A percentile compares a stretch with the other conserved stretches of the same genome.
phyloP scores from a whole-genome alignment of 768 basidiomycete species.

The Phanerodontia chrysosporium region DNA sequence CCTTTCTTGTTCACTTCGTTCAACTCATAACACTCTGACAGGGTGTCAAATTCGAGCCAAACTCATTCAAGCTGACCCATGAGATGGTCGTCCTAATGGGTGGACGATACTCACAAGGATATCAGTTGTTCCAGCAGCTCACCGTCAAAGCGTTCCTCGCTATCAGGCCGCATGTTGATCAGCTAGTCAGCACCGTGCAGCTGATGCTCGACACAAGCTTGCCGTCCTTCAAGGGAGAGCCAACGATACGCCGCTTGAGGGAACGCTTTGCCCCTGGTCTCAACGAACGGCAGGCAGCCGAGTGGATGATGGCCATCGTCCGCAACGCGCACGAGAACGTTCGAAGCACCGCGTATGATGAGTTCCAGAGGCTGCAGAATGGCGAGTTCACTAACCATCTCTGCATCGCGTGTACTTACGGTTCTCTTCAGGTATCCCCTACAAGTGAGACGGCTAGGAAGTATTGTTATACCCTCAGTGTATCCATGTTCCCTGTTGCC shows the following conservation, averaged over 20 bases:
- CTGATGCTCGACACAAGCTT: slow-evolving; percentile 94
- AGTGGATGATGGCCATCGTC: slow-evolving; percentile 86
- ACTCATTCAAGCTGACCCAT: slow-evolving; percentile 96
- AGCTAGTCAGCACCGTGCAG: slow-evolving; percentile 81
- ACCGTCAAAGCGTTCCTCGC: slow-evolving; percentile 96
- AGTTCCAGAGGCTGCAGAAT: slow-evolving; percentile 76
- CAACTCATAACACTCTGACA: slow-evolving; percentile 25
- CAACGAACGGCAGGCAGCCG: slow-evolving; percentile 87
- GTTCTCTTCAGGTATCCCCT: slow-evolving; percentile 28
- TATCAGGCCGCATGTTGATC: slow-evolving; percentile 89
- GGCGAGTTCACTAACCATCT: slow-evolving; percentile 26
- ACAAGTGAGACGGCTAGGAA: slow-evolving; percentile 24
- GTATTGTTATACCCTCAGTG: background rate
- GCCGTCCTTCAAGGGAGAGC: slow-evolving; percentile 96
- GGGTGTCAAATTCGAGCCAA: slow-evolving; percentile 99
- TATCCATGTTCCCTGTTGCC: background rate
- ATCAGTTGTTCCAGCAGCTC: slow-evolving; percentile 88
- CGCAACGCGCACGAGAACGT: slow-evolving; percentile 95
- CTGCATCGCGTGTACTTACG: background rate
- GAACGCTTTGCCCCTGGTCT: slow-evolving; percentile 83
- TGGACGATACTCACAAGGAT: slow-evolving; percentile 90
- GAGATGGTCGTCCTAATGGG: slow-evolving; percentile 99
- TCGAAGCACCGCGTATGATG: slow-evolving; percentile 90
- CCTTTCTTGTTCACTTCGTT: background rate
- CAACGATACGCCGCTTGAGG: slow-evolving; percentile 79